These are phyloP conservation scores for Phytophthora sansomeana DNA, from an alignment of 352 stramenopile genomes.

Conservation along the genomic window DNA sequence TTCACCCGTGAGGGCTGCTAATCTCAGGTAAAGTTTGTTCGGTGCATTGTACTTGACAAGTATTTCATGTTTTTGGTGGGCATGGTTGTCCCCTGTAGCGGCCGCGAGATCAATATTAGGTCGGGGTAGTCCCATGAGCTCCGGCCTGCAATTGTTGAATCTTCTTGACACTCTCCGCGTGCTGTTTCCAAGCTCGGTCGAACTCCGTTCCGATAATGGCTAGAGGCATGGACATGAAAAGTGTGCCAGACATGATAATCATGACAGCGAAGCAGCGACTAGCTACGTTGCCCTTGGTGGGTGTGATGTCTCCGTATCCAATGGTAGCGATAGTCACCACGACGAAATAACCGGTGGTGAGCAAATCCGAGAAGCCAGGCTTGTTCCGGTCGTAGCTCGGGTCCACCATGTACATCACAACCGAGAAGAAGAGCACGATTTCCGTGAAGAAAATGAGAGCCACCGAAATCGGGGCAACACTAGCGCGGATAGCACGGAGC, in stretches of 20 bases:
- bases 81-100: slow-evolving; percentile 33
- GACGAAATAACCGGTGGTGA: slow-evolving; percentile 81
- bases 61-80: slow-evolving; percentile 76
- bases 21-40: slow-evolving; percentile 68
- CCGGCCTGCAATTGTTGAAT: slow-evolving; percentile 49
- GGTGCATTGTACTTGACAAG: slow-evolving; percentile 83
- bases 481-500: slow-evolving; percentile 72
- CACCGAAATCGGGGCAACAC: slow-evolving; percentile 80
- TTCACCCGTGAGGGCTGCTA: slow-evolving; percentile 70
- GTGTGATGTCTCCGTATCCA: slow-evolving; percentile 81
- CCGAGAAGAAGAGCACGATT: slow-evolving; percentile 84
- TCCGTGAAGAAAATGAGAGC: slow-evolving; percentile 85
- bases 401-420: slow-evolving; percentile 85
- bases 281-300: slow-evolving; percentile 75
- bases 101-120: slow-evolving; percentile 40
- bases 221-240: slow-evolving; percentile 88
- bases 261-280: slow-evolving; percentile 73
- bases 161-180: slow-evolving; percentile 72
- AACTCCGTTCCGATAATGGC: slow-evolving; percentile 90
- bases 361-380: slow-evolving; percentile 72
- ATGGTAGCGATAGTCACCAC: slow-evolving; percentile 82
- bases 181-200: slow-evolving; percentile 79
- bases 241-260: slow-evolving; percentile 86
- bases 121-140: slow-evolving; percentile 23
- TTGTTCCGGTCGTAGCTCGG: slow-evolving; percentile 71